Evolutionary conservation across 2,329 filamentous ascomycete genomes (phyloP), one percentile per base, ranked within the genome.

Genomic region (Aspergillus tamarii): DNA sequence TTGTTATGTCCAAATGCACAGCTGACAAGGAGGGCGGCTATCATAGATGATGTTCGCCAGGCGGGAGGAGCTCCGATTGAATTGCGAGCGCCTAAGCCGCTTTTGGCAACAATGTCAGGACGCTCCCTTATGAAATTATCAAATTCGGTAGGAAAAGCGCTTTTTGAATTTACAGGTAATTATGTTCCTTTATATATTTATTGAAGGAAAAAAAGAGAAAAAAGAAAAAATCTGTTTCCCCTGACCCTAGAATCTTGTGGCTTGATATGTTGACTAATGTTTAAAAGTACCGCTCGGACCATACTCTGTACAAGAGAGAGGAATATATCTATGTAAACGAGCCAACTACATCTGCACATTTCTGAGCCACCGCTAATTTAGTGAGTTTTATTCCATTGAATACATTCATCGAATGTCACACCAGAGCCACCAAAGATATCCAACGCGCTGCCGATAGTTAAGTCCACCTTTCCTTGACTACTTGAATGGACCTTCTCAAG

Each of bases 401-500:
- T 89, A 76, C 94, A 98, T 62, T 97, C 94, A 39, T 91, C 89
- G 74, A 98, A 93, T 66, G 86, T 92, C 60, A 97, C 93, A 1
- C 92, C 91, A 21, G 84, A 88, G 1, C 95, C 95, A 10, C 95
- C 95, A 77, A 99, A 99, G 69, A 97, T 93, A 80, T 99, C 95
- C 72, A 99, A 80, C 1, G 95, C 95, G 76, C 95, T 98, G 14
- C 95, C 95, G 74, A 98, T 98, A 0, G 95, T 99, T 71, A 99
- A 83, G 75, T 99, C 94, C 26, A 98, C 89, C 75, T 89, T 92
- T 32, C 93, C 93, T 41, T 80, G 78, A 77, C 94, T 97, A 67
- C 97, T 82, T 48, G 80, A 79, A 80, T 93, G 91, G 11, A 99
- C 95, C 41, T 88, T 84, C 64, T 95, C 91, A 32, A 99, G 81